Evolutionary conservation across 345 rosid species (phyloP).

Genomic region (Chamaenerion angustifolium): DNA sequence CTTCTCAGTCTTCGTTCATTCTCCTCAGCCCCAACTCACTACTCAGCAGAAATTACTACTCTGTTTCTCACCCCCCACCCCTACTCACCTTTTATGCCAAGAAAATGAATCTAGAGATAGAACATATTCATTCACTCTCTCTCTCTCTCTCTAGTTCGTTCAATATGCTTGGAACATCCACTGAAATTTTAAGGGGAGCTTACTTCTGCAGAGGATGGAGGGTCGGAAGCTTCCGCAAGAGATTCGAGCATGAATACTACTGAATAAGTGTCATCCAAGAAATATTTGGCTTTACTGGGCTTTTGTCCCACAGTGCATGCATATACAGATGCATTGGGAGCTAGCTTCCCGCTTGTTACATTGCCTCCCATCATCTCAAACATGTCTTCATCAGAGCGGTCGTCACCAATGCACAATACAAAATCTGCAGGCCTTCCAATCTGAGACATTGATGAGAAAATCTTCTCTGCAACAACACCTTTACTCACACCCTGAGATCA

Average conservation of each 20-base stretch:
- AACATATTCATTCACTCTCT: no score
- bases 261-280: constrained; percentile 50
- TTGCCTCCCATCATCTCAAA: constrained; percentile 44
- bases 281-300: constrained; percentile 95
- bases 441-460: constrained; percentile 35
- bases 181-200: constrained; percentile 19
- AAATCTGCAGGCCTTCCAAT: constrained; percentile 38
- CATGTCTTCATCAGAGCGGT: constrained; percentile 71
- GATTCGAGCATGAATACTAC: constrained; percentile 47
- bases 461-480: constrained; percentile 48
- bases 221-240: constrained; percentile 48
- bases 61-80: no score
- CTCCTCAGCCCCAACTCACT: no score
- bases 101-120: no score
- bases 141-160: no score
- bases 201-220: constrained; percentile 11
- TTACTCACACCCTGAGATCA: constrained; percentile 46
- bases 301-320: constrained; percentile 95
- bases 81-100: no score
- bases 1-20: no score
- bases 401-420: constrained; percentile 64
- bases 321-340: constrained; percentile 32
- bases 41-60: no score
- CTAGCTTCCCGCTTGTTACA: constrained; percentile 21
- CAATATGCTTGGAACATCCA: no score